These are phyloP conservation scores for Vitis hybrid DNA, from an alignment of 177 flowering plant species.

Conservation along the genomic window DNA sequence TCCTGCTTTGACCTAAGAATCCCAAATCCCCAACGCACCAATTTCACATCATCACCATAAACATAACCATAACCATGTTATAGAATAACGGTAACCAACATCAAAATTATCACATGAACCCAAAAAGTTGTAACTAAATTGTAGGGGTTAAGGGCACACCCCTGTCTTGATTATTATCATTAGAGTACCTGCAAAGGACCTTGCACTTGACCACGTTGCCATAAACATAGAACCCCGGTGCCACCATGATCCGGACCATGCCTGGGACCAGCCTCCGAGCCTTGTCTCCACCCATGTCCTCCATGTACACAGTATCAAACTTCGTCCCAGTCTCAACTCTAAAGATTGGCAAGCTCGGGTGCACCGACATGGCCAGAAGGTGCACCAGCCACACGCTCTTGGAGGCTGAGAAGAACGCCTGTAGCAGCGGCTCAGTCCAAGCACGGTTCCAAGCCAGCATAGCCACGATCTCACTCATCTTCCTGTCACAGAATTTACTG, in stretches of 20 bases:
- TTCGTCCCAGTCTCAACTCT: conserved; percentile 60
- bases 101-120: too few relatives aligned
- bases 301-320: conserved; percentile 87
- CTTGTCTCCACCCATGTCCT: conserved; percentile 63
- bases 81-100: too few relatives aligned
- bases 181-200: conserved; percentile 74
- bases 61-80: neutral
- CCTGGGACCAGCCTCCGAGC: conserved; percentile 41
- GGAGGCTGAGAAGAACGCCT: conserved; percentile 83
- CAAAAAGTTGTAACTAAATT: too few relatives aligned
- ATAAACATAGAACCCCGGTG: conserved; percentile 85
- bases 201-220: conserved; percentile 83
- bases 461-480: conserved; percentile 83
- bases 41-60: neutral
- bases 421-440: conserved; percentile 86
- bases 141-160: too few relatives aligned
- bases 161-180: conserved; percentile 4
- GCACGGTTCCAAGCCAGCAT: conserved; percentile 88
- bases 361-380: conserved; percentile 74
- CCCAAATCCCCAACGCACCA: conserved; percentile 2
- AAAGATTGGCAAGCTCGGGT: conserved; percentile 68
- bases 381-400: conserved; percentile 88
- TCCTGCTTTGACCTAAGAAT: conserved; percentile 9
- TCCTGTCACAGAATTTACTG: conserved; percentile 82
- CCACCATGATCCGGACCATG: conserved; percentile 80